phyloP scores from a whole-genome alignment of 495 filamentous ascomycete genomes.

The Clavariopsis aquatica region DNA sequence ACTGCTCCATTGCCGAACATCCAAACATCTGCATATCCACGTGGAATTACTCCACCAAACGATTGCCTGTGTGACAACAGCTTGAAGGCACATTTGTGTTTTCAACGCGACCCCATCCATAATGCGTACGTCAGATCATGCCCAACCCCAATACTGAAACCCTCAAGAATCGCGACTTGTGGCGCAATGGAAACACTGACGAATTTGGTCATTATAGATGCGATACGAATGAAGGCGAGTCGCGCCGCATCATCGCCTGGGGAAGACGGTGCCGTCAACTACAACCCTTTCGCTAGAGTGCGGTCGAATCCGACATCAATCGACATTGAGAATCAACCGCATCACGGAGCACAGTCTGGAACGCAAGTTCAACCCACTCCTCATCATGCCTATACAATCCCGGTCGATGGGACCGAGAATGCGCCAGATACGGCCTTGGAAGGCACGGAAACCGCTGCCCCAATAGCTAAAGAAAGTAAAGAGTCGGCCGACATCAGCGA shows the following conservation, averaged over 20 bases:
- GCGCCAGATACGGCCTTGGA: background rate
- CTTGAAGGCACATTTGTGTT: background rate
- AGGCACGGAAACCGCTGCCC: background rate
- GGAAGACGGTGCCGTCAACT: conserved; percentile 19
- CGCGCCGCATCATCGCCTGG: conserved; percentile 28
- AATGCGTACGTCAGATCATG: conserved; percentile 6
- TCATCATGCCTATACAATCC: conserved; percentile 25
- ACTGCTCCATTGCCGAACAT: background rate
- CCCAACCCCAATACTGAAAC: background rate
- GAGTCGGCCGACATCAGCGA: conserved; percentile 24
- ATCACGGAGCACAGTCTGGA: conserved; percentile 14
- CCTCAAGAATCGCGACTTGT: background rate
- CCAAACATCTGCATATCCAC: background rate
- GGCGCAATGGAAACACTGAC: background rate
- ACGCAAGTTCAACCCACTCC: conserved; percentile 13
- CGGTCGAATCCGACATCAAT: conserved; percentile 12
- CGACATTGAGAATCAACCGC: conserved; percentile 15
- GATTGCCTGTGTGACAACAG: background rate
- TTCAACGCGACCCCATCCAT: background rate
- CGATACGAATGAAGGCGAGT: conserved; percentile 32
- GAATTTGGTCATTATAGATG: conserved; percentile 15
- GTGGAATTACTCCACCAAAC: background rate
- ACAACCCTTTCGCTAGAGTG: conserved; percentile 34
- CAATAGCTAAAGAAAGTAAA: conserved; percentile 11
- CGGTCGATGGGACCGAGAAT: background rate